Evolutionary conservation across 192 early-diverging fungal genomes (phyloP).

Genomic region (Bifiguratus adelaidae): DNA sequence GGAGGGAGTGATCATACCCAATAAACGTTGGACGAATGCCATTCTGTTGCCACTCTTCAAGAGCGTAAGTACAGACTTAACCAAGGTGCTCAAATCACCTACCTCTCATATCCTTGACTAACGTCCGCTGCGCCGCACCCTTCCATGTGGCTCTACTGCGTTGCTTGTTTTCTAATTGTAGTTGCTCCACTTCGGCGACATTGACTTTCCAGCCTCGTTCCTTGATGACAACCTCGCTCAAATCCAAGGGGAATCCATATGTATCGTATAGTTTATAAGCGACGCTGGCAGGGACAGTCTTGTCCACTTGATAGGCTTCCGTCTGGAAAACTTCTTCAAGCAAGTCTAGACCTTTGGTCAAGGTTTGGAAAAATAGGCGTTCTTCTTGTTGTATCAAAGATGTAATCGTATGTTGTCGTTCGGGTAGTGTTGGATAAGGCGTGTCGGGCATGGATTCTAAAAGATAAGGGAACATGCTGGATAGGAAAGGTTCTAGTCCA

Average conservation of each 20-base stretch:
- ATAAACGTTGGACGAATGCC: constrained; percentile 28
- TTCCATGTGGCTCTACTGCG: constrained; percentile 38
- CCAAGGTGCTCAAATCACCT: too few species aligned
- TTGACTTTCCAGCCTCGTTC: constrained; percentile 48
- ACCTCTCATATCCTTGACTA: too few species aligned
- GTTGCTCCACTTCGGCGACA: constrained; percentile 24
- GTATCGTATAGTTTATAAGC: constrained; percentile 47
- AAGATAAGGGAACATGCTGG: constrained; percentile 31
- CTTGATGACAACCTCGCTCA: constrained; percentile 36
- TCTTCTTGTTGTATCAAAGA: constrained; percentile 35
- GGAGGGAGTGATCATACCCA: constrained; percentile 30
- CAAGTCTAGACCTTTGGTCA: constrained; percentile 32
- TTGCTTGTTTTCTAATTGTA: constrained; percentile 29
- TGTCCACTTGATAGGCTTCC: constrained; percentile 15
- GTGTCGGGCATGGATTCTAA: constrained; percentile 21
- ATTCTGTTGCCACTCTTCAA: constrained; percentile 16
- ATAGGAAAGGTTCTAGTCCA: constrained; percentile 34
- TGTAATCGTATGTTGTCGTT: constrained; percentile 24
- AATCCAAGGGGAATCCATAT: constrained; percentile 47
- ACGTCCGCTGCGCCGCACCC: too few species aligned
- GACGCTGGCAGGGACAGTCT: constrained; percentile 24
- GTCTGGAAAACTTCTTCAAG: constrained; percentile 30
- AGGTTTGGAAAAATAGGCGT: constrained; percentile 28
- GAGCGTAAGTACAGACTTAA: too few species aligned
- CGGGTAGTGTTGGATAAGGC: constrained; percentile 26